These are phyloP conservation scores for Hericium rajendrae DNA, from an alignment of 768 basidiomycete genomes.

Conservation along the genomic window DNA sequence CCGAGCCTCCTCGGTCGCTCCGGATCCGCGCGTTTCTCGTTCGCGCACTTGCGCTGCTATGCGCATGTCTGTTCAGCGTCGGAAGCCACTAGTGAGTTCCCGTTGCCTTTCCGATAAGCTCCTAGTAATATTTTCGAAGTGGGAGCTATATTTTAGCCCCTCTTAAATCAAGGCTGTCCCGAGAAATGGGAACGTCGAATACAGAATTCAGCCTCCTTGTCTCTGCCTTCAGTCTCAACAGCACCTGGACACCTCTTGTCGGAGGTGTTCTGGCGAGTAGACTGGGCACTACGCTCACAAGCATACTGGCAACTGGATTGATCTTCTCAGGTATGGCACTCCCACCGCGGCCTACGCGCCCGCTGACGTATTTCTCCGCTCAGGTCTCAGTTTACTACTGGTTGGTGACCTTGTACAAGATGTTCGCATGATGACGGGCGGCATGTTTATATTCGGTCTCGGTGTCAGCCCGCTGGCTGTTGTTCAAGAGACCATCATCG, in stretches of 20 bases:
- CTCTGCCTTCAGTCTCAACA: conserved; percentile 68
- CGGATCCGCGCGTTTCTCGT: conserved; percentile 32
- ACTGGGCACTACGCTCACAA: conserved; percentile 61
- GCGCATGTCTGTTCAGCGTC: conserved; percentile 64
- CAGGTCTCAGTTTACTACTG: conserved; percentile 60
- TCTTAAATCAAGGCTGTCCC: conserved; percentile 57
- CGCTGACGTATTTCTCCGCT: conserved; percentile 5
- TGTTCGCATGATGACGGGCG: conserved; percentile 63
- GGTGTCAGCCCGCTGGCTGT: conserved; percentile 76
- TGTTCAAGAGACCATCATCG: conserved; percentile 78
- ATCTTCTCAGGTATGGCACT: conserved; percentile 47
- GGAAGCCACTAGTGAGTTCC: conserved; percentile 65
- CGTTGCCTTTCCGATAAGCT: background rate
- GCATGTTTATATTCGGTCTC: conserved; percentile 72
- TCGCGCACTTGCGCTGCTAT: conserved; percentile 51
- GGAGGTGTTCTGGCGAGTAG: conserved; percentile 63
- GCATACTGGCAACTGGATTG: conserved; percentile 66
- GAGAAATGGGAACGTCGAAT: conserved; percentile 67
- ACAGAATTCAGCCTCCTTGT: conserved; percentile 72
- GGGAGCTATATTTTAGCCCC: conserved; percentile 71
- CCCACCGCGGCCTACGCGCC: background rate
- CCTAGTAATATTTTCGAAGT: conserved; percentile 25
- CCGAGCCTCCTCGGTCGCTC: background rate
- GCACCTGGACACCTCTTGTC: conserved; percentile 68
- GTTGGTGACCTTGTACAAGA: conserved; percentile 50